Percentiles rank a stretch among this genome's conserved stretches.
These are phyloP conservation scores for Neonectria magnoliae DNA, from an alignment of 2,329 filamentous ascomycete genomes.

Conservation along the genomic window DNA sequence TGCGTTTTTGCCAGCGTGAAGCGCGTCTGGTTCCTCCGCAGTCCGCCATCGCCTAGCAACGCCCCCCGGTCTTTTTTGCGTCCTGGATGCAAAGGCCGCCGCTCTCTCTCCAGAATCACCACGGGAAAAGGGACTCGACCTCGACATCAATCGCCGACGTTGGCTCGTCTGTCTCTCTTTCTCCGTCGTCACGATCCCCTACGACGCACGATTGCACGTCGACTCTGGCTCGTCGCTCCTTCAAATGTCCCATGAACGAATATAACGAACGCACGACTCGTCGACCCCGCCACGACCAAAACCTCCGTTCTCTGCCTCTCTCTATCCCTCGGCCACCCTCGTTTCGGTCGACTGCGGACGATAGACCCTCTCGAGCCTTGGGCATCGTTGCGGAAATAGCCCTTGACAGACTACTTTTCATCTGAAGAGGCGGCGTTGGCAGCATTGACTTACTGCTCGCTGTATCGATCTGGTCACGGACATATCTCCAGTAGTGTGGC, in stretches of 20 bases:
- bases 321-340: slow-evolving; percentile 29
- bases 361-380: slow-evolving; percentile 14
- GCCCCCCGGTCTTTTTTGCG: slow-evolving; percentile 36
- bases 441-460: slow-evolving; percentile 47
- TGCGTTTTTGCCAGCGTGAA: slow-evolving; percentile 8
- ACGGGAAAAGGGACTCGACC: slow-evolving; percentile 31
- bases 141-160: slow-evolving; percentile 17
- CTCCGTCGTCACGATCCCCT: slow-evolving; percentile 33
- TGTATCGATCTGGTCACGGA: slow-evolving; percentile 41
- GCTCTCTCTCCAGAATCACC: slow-evolving; percentile 19
- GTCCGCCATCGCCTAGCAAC: slow-evolving; percentile 43
- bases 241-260: slow-evolving; percentile 48
- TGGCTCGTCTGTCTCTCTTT: slow-evolving; percentile 2
- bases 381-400: slow-evolving; percentile 15
- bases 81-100: slow-evolving; percentile 23
- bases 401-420: slow-evolving; percentile 12
- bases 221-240: slow-evolving; percentile 35
- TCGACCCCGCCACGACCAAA: slow-evolving; percentile 39
- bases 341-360: slow-evolving; percentile 27
- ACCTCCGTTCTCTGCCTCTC: slow-evolving; percentile 26
- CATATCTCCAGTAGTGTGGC: slow-evolving; percentile 35
- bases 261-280: slow-evolving; percentile 45
- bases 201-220: slow-evolving; percentile 32
- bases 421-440: slow-evolving; percentile 40
- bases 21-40: slow-evolving; percentile 31